Percentiles rank a stretch among this genome's conserved stretches.
Evolutionary conservation across 768 basidiomycete genomes (phyloP).

Genomic region (Serendipita sp.): DNA sequence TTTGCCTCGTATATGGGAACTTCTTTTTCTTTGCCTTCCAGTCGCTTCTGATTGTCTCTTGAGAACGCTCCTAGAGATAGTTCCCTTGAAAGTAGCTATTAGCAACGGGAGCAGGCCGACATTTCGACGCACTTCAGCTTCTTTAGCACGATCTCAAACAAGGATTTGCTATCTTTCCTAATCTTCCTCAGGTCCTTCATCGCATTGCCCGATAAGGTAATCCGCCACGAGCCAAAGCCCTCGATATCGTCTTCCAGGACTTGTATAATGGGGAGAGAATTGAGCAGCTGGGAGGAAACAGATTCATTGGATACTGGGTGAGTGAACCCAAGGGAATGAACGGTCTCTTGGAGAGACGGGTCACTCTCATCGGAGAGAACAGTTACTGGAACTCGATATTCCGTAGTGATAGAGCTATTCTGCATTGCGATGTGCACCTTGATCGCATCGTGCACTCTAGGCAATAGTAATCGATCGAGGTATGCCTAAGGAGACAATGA

Average conservation of each 20-base stretch:
- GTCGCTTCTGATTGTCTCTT: constrained; percentile 45
- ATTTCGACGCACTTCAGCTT: constrained; percentile 41
- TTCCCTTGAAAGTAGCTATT: constrained; percentile 27
- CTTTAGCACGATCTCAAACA: constrained; percentile 41
- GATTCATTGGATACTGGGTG: constrained; percentile 11
- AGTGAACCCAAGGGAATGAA: background rate
- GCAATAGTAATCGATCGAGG: no score
- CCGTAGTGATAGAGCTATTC: background rate
- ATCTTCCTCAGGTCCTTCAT: constrained; percentile 33
- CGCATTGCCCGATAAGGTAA: constrained; percentile 38
- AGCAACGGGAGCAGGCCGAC: no score
- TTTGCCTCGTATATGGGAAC: constrained; percentile 56
- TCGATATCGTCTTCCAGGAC: constrained; percentile 27
- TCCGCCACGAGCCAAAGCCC: constrained; percentile 44
- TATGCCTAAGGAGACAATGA: no score
- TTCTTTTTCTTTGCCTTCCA: constrained; percentile 28
- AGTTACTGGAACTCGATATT: background rate
- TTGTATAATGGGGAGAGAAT: constrained; percentile 44
- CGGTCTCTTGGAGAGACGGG: background rate
- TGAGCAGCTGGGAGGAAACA: constrained; percentile 40
- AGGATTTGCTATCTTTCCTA: constrained; percentile 28
- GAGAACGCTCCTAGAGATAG: constrained; percentile 57
- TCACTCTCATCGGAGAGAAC: background rate
- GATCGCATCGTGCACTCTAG: background rate
- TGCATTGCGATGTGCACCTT: background rate